Conservation (phyloP, 441 rosid genomes). For the Manihot esculenta region DNA sequence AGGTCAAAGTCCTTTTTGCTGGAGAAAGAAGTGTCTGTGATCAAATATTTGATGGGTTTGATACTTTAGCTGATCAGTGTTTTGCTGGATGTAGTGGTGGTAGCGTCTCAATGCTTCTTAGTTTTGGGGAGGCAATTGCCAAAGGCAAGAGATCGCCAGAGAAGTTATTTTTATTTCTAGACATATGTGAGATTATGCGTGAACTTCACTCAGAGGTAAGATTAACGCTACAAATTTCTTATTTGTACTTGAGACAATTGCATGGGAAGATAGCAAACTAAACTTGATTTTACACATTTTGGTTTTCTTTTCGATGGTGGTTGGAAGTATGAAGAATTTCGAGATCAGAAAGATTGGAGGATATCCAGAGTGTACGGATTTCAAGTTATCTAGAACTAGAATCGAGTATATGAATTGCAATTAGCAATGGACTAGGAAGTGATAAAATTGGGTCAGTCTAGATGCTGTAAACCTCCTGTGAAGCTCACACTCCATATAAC, state of each 20-base stretch:
- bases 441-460: too few relatives aligned
- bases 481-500: too few relatives aligned
- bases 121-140: conserved; percentile 99
- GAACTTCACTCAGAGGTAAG: conserved; percentile 95
- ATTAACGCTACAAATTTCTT: conserved; percentile 2
- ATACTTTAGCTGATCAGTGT: conserved; percentile 84
- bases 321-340: background rate
- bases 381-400: too few relatives aligned
- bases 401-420: too few relatives aligned
- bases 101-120: conserved; percentile 88
- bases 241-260: background rate
- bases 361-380: too few relatives aligned
- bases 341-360: background rate
- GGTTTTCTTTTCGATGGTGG: background rate
- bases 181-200: conserved; percentile 98
- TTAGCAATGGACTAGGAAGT: too few relatives aligned
- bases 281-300: background rate
- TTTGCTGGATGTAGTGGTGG: conserved; percentile 80
- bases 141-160: conserved; percentile 98
- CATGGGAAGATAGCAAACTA: background rate
- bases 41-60: conserved; percentile 87
- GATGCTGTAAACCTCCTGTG: too few relatives aligned
- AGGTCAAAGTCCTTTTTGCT: conserved; percentile 92
- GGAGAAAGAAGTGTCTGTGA: conserved; percentile 93
- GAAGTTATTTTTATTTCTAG: conserved; percentile 92